Conservation (phyloP, 306 rosid species). For the Lupinus albus region DNA sequence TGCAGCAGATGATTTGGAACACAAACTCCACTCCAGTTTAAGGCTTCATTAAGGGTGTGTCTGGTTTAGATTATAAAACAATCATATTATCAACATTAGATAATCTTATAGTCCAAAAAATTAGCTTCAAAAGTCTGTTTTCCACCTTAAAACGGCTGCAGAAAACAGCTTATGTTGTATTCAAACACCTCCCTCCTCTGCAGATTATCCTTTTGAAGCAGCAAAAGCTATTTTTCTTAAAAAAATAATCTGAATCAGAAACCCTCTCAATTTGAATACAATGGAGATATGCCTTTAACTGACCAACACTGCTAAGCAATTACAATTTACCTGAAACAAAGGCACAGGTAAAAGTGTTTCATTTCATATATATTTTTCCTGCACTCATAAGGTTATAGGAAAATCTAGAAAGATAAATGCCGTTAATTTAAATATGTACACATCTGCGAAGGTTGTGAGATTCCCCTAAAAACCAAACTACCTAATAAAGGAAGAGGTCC, state of each 20-base stretch:
- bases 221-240: too few relatives aligned
- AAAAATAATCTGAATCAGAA: too few relatives aligned
- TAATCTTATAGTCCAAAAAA: too few relatives aligned
- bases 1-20: slow-evolving; percentile 37
- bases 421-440: neutral
- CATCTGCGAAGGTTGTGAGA: neutral
- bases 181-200: too few relatives aligned
- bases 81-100: too few relatives aligned
- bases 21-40: slow-evolving; percentile 15
- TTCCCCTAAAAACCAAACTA: neutral
- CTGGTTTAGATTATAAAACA: too few relatives aligned
- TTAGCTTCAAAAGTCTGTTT: too few relatives aligned
- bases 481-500: slow-evolving; percentile 3
- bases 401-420: neutral
- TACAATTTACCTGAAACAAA: neutral
- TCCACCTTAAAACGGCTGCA: too few relatives aligned
- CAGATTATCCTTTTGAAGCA: too few relatives aligned
- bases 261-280: neutral
- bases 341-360: neutral
- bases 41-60: neutral
- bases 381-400: neutral
- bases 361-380: neutral
- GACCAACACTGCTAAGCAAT: neutral
- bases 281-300: neutral
- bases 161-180: too few relatives aligned